Base-by-base conservation (phyloP, 768 basidiomycete species). In the Pholiota microspora region DNA sequence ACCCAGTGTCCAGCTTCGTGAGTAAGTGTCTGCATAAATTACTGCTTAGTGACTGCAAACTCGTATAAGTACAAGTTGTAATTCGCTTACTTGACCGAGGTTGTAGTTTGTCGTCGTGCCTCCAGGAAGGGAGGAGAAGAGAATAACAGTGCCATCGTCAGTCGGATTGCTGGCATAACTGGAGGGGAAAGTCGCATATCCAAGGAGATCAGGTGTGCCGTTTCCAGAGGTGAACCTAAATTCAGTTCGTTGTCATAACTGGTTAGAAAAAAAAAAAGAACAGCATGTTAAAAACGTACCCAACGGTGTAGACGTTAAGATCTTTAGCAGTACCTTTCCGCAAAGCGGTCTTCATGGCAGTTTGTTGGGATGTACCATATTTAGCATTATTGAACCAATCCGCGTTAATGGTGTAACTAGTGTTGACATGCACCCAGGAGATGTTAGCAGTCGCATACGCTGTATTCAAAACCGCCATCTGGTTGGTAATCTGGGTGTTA, bases 1-100 rank as follows among this genome's bases (percentile, higher is more conserved):
- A 81, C 69, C 81, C 82, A 84, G 68, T 83, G 81, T n/a, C 82
- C 80, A 45, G 73, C 76, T 65, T 84, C 83, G 62, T 84, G 83
- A 15, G 76, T 80, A 55, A 79, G 59, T 40, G 78, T 84, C 64
- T 51, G 23, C n/a, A n/a, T n/a, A n/a, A n/a, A n/a, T n/a, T n/a
- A n/a, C n/a, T n/a, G n/a, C n/a, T n/a, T n/a, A n/a, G n/a, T n/a
- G n/a, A n/a, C n/a, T n/a, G n/a, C n/a, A n/a, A n/a, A n/a, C n/a
- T n/a, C n/a, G n/a, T n/a, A n/a, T n/a, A n/a, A n/a, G n/a, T n/a
- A n/a, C n/a, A n/a, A n/a, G n/a, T n/a, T n/a, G n/a, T n/a, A n/a
- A n/a, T n/a, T n/a, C n/a, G 55, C 66, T 47, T 45, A 73, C 73
- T 49, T 70, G 70, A 13, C 75, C 74, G 29, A 73, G 69, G 67